A percentile compares a stretch with the other conserved stretches of the same genome.
Conservation (phyloP, 176 grass and related monocot genomes). For the Raddia distichophylla region DNA sequence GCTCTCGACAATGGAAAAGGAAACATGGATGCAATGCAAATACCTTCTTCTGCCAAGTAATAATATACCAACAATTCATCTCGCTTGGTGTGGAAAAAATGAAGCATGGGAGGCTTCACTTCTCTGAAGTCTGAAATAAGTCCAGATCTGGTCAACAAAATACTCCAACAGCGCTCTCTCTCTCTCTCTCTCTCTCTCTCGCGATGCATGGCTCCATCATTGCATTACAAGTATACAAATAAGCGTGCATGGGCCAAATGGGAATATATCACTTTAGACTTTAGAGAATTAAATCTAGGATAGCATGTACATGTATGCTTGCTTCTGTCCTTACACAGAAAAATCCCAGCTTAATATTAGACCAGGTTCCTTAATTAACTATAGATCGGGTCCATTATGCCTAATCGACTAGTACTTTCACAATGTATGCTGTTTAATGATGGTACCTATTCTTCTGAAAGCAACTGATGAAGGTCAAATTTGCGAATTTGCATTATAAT, state of each 20-base stretch:
- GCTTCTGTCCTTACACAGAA: constrained; percentile 29
- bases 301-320: constrained; percentile 11
- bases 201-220: constrained; percentile 56
- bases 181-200: constrained; percentile 35
- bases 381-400: neutral
- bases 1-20: neutral
- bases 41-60: neutral
- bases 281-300: constrained; percentile 27
- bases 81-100: neutral
- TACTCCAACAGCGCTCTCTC: constrained; percentile 22
- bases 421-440: constrained; percentile 29
- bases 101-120: constrained; percentile 44
- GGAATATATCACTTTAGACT: neutral
- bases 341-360: constrained; percentile 25
- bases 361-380: constrained; percentile 8
- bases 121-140: constrained; percentile 29
- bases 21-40: neutral
- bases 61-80: constrained; percentile 2
- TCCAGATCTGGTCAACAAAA: constrained; percentile 49
- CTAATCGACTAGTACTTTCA: constrained; percentile 24
- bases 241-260: constrained; percentile 32
- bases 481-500: too few species aligned
- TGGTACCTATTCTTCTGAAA: constrained; percentile 44
- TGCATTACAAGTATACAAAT: constrained; percentile 7
- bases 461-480: constrained; percentile 37